Base-by-base conservation (phyloP, 2,329 filamentous ascomycete genomes). In the Rosellinia necatrix region DNA sequence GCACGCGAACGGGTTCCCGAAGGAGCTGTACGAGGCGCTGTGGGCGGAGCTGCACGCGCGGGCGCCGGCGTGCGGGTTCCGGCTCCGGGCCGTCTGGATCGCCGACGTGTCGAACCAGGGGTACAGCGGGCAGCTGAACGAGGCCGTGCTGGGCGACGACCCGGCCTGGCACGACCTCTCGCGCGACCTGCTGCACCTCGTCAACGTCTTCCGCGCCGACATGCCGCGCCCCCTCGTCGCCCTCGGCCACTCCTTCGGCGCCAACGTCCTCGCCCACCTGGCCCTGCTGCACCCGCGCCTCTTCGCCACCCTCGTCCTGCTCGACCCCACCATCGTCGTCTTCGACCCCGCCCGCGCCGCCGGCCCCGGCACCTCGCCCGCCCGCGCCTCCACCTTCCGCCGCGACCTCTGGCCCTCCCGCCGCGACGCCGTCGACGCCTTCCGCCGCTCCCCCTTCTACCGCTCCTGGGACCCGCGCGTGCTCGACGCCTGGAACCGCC, bases 1-100 rank as follows among this genome's bases (percentile, higher is more conserved):
- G 4, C 92, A 97, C 74, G 93, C 91, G 46, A 97, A 97, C 76
- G 93, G 88, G 9, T 96, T 97, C 64, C 89, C 91, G 9, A 97
- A 97, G 89, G 93, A 97, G 78, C 75, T 97, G 2, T 97, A 97
- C 69, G 92, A 97, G 67, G 90, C 93, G 0, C 77, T 97, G 0
- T 97, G 92, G 89, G 90, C 93, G 56, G 91, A 96, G 48, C 77
- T 97, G 1, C 78, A 89, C 64, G 74, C 78, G 15, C 58, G 27
- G 12, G 50, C 15, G 76, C 86, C 73, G 12, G 30, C 30, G 12
- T 7, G 15, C 53, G 86, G 85, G 15, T 83, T 96, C 65, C 79
- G 81, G 2, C 90, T 97, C 65, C 84, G 91, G 54, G 80, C 83
- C 59, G 92, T 97, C 64, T 96, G 90, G 89, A 94, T 96, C 65